Evolutionary conservation across 768 basidiomycete genomes (phyloP).

Genomic region (Amanita polypyramis): DNA sequence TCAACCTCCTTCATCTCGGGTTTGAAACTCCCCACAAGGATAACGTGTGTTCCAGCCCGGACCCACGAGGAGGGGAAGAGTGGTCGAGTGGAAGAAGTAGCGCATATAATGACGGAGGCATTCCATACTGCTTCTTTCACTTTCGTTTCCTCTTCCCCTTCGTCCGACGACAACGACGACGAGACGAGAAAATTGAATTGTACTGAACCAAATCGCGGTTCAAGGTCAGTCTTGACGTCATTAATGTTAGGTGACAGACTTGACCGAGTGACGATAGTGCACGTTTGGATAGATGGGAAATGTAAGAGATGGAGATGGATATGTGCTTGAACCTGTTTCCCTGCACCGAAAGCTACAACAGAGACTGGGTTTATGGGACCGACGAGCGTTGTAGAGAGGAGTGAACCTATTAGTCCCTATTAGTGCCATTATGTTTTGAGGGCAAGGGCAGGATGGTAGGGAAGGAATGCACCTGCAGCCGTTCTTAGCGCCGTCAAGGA

Average conservation of each 20-base stretch:
- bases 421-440: not conserved
- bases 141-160: conserved; percentile 3
- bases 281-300: conserved; percentile 40
- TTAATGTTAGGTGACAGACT: conserved; percentile 35
- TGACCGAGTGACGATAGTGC: conserved; percentile 53
- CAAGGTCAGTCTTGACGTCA: conserved; percentile 20
- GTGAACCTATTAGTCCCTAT: conserved; percentile 54
- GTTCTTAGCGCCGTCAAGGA: conserved; percentile 73
- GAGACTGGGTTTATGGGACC: conserved; percentile 26
- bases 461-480: conserved; percentile 49
- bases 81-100: conserved; percentile 60
- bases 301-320: conserved; percentile 47
- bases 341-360: conserved; percentile 63
- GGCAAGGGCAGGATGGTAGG: not conserved
- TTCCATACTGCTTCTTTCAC: conserved; percentile 23
- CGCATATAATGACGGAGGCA: conserved; percentile 60
- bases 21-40: conserved; percentile 76
- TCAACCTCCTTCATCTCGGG: conserved; percentile 76
- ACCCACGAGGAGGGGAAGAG: conserved; percentile 65
- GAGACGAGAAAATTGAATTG: conserved; percentile 14
- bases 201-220: conserved; percentile 17
- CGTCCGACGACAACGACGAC: not conserved
- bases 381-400: conserved; percentile 53
- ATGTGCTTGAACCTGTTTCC: conserved; percentile 60
- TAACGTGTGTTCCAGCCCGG: conserved; percentile 50